Base-by-base conservation (phyloP, 495 filamentous ascomycete genomes). In the Tuber brumale region DNA sequence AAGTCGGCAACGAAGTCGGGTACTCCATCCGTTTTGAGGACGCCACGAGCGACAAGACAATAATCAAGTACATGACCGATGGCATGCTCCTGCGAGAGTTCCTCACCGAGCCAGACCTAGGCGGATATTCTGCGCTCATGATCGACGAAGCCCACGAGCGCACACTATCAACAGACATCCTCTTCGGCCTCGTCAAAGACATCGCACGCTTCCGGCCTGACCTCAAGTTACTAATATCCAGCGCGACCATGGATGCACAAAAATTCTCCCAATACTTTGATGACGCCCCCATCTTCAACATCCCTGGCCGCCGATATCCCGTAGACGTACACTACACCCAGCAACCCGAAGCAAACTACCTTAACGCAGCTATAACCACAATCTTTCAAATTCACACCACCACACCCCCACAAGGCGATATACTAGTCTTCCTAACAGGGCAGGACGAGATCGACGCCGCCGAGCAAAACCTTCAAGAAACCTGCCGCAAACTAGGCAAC, bases 121-220 rank as follows among this genome's bases (percentile, higher is more conserved):
- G 90, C 18, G 89, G 88, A n/a, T 98, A 98, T 82, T 91, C 93
- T 0, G 92, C 91, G 4, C 82, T 99, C 77, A 97, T 99, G 92
- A 95, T 99, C 77, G 95, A 99, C 82, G 95, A 99, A 83, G 95
- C 96, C 27, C 95, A 99, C 88, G 95, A 99, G 83, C 87, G 95
- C 78, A 97, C 93, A 0, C 87, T 98, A 18, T 89, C 92, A 66
- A 97, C 96, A 2, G 95, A 99, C 84, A 94, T 99, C 81, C 87
- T 97, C 8, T 89, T 97, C 75, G 94, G 93, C 45, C 87, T 99
- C 46, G 88, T 97, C 70, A 98, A 98, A 83, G 95, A 98, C 86
- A 90, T 98, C 75, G 92, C 93, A 19, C 88, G 93, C 75, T 92
- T 91, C 70, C 86, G 95, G 39, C 93, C 93, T 37, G 95, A 98